phyloP scores from a whole-genome alignment of 192 early-diverging fungal species.

The Coemansia nantahalensis region DNA sequence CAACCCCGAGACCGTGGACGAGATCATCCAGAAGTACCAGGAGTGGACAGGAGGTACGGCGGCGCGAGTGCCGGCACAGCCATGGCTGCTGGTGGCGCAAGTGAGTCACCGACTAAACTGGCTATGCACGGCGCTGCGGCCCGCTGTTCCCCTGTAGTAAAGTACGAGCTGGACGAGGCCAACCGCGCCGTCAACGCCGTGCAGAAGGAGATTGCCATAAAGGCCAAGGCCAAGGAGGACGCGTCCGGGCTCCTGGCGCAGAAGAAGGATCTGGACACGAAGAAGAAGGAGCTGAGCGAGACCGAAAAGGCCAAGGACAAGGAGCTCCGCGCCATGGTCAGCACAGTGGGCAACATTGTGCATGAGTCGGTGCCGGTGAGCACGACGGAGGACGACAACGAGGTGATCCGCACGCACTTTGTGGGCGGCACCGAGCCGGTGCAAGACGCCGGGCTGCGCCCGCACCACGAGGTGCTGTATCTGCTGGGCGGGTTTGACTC shows the following conservation, averaged over 20 bases:
- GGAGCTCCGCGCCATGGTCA: constrained; percentile 68
- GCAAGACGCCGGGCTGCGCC: constrained; percentile 61
- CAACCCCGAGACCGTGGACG: constrained; percentile 81
- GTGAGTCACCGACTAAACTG: constrained; percentile 9
- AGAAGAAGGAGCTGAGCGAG: constrained; percentile 66
- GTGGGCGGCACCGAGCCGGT: constrained; percentile 56
- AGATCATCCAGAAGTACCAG: constrained; percentile 86
- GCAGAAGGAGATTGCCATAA: constrained; percentile 85
- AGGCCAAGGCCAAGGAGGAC: constrained; percentile 92
- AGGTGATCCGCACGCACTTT: constrained; percentile 62
- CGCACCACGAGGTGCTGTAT: constrained; percentile 94
- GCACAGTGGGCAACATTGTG: constrained; percentile 95
- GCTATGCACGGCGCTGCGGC: neutral
- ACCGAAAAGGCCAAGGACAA: constrained; percentile 77
- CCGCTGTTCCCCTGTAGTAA: constrained; percentile 60
- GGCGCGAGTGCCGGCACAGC: neutral
- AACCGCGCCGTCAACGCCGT: constrained; percentile 91
- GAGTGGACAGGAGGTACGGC: constrained; percentile 79
- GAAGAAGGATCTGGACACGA: constrained; percentile 71
- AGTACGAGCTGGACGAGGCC: constrained; percentile 80
- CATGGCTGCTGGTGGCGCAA: neutral
- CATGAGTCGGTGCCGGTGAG: constrained; percentile 87
- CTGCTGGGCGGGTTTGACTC: constrained; percentile 87
- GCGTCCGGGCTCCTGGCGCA: constrained; percentile 67
- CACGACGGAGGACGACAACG: constrained; percentile 81